Base-by-base conservation (phyloP, 352 stramenopile genomes). In the Thalassiosira oceanica region DNA sequence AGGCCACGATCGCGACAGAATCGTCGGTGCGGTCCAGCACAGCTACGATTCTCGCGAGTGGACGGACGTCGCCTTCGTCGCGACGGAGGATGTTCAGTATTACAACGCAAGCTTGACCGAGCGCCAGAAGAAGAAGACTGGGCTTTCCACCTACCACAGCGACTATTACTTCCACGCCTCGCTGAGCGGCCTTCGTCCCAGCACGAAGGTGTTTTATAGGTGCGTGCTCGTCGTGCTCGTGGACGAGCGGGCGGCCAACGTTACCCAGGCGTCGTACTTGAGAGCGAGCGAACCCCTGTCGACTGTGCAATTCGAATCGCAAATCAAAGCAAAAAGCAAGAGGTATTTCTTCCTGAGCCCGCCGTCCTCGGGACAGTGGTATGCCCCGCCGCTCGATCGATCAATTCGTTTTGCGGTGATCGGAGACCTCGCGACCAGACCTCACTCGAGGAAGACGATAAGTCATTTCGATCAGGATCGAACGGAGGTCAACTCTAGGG, bases 11-110 rank as follows among this genome's bases (percentile, higher is more conserved):
- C 42, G 60, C 23, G 39, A 56, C 36, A 5, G 7, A 20, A 27
- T 37, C 15, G 46, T 35, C 31, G 23, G 15, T 39, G 37, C 28
- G 26, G 49, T 46, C 7, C 33, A 13, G 23, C 18, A 21, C 13
- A 61, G 27, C 27, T 70, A 70, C 28, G 62, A 61, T 61, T 31
- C 49, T 46, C 27, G 18, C 27, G 27, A 46, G 13, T 46, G 18
- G 39, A 46, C 27, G 10, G 10, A 13, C n/a, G 23, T 13, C 39
- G 27, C 23, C 39, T 21, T 18, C 18, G 13, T 15, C 0, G 39
- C 13, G 10, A 46, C n/a, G n/a, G n/a, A n/a, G n/a, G n/a, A n/a
- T n/a, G n/a, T n/a, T n/a, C n/a, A n/a, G n/a, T n/a, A n/a, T n/a
- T n/a, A n/a, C n/a, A n/a, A n/a, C n/a, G n/a, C n/a, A n/a, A n/a